Percentiles rank a stretch among this genome's conserved stretches.
phyloP scores from a whole-genome alignment of 805 yeast genomes.

The Metschnikowia arizonensis region DNA sequence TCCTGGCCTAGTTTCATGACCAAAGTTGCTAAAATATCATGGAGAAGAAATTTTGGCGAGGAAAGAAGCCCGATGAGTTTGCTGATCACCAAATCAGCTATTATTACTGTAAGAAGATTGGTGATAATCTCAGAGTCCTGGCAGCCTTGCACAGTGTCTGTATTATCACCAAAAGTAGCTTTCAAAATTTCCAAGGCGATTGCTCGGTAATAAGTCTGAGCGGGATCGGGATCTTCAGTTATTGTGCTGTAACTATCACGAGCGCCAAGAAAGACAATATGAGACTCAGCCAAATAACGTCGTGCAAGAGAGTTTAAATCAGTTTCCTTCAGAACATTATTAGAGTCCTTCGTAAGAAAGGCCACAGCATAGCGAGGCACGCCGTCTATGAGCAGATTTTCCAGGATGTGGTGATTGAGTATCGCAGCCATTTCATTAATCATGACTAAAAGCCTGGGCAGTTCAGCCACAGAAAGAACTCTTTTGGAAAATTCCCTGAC shows the following conservation, averaged over 20 bases:
- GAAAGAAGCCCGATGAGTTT: constrained; percentile 11
- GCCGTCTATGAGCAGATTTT: constrained; percentile 5
- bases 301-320: not conserved
- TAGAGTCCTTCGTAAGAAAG: not conserved
- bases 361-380: constrained; percentile 9
- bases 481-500: constrained; percentile 13
- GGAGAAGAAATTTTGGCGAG: constrained; percentile 11
- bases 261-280: constrained; percentile 8
- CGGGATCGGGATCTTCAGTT: not conserved
- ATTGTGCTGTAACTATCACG: not conserved
- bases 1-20: not conserved
- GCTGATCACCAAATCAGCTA: constrained; percentile 17
- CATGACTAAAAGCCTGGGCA: constrained; percentile 17
- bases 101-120: constrained; percentile 12
- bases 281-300: constrained; percentile 11
- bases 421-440: constrained; percentile 22
- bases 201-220: constrained; percentile 7
- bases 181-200: constrained; percentile 9
- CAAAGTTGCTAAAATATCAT: not conserved
- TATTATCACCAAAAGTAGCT: constrained; percentile 4
- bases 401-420: constrained; percentile 11
- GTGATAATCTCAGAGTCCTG: constrained; percentile 11
- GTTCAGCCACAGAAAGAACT: constrained; percentile 10
- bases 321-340: not conserved
- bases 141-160: constrained; percentile 7